Conservation (phyloP, 169 alveolate species). For the Eimeria mitis region DNA sequence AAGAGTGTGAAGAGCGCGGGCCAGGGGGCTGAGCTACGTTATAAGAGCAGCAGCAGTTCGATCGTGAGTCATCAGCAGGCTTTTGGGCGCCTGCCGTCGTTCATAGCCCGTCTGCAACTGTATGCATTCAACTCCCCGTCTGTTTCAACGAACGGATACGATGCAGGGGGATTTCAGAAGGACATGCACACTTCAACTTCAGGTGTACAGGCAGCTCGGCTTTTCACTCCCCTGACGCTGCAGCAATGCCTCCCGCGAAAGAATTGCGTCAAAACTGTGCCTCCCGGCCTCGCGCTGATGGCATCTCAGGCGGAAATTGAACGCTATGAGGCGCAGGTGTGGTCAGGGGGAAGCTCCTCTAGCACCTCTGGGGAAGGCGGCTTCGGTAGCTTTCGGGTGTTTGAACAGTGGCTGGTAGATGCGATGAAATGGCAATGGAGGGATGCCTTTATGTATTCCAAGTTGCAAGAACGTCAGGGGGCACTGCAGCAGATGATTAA, state of each 20-base stretch:
- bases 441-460: conserved; percentile 66
- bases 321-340: conserved; percentile 45
- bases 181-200: background rate
- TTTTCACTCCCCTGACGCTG: conserved; percentile 5
- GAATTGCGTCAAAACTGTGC: conserved; percentile 46
- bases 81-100: conserved; percentile 43
- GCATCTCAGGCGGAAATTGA: conserved; percentile 44
- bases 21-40: conserved; percentile 5
- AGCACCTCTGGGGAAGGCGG: conserved; percentile 40
- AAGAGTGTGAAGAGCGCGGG: background rate
- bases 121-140: conserved; percentile 41
- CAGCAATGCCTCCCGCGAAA: conserved; percentile 42
- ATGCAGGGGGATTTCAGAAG: background rate
- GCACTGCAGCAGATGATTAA: background rate
- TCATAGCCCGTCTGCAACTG: conserved; percentile 50
- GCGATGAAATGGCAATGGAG: conserved; percentile 83
- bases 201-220: background rate
- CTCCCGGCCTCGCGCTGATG: conserved; percentile 64
- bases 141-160: background rate
- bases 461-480: conserved; percentile 2
- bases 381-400: conserved; percentile 77
- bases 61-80: conserved; percentile 5
- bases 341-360: background rate
- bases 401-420: conserved; percentile 74
- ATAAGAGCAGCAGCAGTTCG: conserved; percentile 5